Evolutionary conservation across 345 rosid genomes (phyloP).

Genomic region (Acer yangbiense): DNA sequence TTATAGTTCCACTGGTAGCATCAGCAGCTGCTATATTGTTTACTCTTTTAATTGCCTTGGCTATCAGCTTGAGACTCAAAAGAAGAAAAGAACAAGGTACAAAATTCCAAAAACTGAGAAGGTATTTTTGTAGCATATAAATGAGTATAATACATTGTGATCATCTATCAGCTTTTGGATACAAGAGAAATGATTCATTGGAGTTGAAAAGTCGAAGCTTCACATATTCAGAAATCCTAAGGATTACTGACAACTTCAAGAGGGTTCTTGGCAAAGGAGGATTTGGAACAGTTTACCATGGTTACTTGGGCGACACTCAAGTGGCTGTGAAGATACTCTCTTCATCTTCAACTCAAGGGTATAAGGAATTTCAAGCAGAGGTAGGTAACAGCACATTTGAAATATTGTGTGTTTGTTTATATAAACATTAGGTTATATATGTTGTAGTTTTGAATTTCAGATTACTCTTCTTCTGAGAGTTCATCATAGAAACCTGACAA

Average conservation of each 20-base stretch:
- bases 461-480: constrained; percentile 54
- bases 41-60: constrained; percentile 14
- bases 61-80: constrained; percentile 9
- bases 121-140: too few relatives aligned
- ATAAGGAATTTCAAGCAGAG: constrained; percentile 51
- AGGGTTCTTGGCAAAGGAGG: constrained; percentile 58
- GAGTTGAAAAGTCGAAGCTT: constrained; percentile 32
- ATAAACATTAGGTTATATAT: background rate
- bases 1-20: constrained; percentile 23
- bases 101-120: background rate
- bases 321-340: constrained; percentile 63
- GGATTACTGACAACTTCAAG: constrained; percentile 47
- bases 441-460: constrained; percentile 18
- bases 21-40: constrained; percentile 5
- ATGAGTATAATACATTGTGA: too few relatives aligned
- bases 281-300: constrained; percentile 61
- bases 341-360: constrained; percentile 45
- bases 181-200: constrained; percentile 11
- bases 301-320: constrained; percentile 29
- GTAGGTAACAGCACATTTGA: constrained; percentile 15
- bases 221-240: constrained; percentile 32
- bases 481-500: constrained; percentile 57
- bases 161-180: background rate
- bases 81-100: constrained; percentile 23
- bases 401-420: background rate